These are phyloP conservation scores for Eutrema yunnanense DNA, from an alignment of 345 rosid species.

Conservation along the genomic window DNA sequence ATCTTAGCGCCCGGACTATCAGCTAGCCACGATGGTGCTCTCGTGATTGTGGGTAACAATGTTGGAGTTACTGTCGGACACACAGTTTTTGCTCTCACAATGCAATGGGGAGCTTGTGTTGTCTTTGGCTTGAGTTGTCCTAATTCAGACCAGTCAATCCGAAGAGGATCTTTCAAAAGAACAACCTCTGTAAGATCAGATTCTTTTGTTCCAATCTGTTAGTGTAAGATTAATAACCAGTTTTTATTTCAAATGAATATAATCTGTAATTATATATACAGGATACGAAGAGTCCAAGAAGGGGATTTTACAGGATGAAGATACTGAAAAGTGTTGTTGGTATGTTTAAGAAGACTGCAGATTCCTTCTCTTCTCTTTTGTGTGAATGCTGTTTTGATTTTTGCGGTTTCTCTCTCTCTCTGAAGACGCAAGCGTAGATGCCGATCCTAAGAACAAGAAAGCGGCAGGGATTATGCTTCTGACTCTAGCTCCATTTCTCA, in stretches of 20 bases:
- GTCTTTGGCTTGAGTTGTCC: constrained; percentile 23
- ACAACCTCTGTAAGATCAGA: constrained; percentile 18
- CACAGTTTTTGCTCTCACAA: constrained; percentile 27
- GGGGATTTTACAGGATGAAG: constrained; percentile 21
- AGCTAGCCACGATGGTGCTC: constrained; percentile 25
- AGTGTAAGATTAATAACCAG: not conserved
- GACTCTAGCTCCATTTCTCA: constrained; percentile 26
- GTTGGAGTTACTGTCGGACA: constrained; percentile 29
- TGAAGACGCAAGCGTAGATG: constrained; percentile 28
- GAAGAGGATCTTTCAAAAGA: constrained; percentile 19
- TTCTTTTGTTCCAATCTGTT: not conserved
- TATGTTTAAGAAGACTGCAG: not conserved
- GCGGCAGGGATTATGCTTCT: constrained; percentile 33
- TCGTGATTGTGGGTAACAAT: constrained; percentile 14
- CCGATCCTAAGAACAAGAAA: constrained; percentile 32
- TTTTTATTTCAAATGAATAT: not conserved
- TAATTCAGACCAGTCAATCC: constrained; percentile 12
- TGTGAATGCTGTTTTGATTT: not conserved
- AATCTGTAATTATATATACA: not conserved
- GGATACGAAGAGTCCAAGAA: constrained; percentile 28
- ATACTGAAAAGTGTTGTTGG: constrained; percentile 19
- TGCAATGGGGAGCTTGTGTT: constrained; percentile 40
- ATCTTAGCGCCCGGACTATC: constrained; percentile 28
- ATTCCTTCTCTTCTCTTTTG: not conserved
- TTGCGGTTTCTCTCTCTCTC: not conserved